Base-by-base conservation (phyloP, 2,329 filamentous ascomycete genomes). In the Lachnellula hyalina region DNA sequence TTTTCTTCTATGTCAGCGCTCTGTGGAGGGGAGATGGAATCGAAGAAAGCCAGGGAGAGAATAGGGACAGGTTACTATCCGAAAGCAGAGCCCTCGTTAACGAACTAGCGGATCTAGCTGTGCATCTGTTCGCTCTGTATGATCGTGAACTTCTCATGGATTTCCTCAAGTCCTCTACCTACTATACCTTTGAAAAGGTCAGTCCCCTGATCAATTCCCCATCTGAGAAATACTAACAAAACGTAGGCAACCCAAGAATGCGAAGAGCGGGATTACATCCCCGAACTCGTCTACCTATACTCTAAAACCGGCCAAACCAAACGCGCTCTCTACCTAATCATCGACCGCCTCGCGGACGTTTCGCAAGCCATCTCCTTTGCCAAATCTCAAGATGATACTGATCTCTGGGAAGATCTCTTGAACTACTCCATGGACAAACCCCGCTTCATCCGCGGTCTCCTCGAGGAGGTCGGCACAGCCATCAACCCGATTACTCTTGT, bases 371-470 rank as follows among this genome's bases (percentile, higher is more conserved):
- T 99, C 63, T 82, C 87, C 1, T 99, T 99, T 66, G 92, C 91
- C 52, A 96, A 96, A 70, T 87, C 92, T 58, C 91, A 97, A 68
- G 86, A 94, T 60, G 92, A 96, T 65, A 85, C 86, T 0, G 92
- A 96, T 63, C 79, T 99, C 0, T 99, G 94, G 94, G 89, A 96
- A 61, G 92, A 97, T 66, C 78, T 99, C 7, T 81, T 99, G 5
- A 85, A 93, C 63, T 97, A 97, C 71, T 93, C 89, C 57, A 97
- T 99, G 94, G 91, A 96, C 73, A 96, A 96, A 68, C 94, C 94
- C 0, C 84, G 84, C 41, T 99, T 99, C 73, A 97, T 99, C 62
- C 86, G 90, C 12, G 92, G 89, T 0, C 76, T 99, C 3, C 82
- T 99, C 0, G 90, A 96, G 66, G 90, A 97, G 73, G 93, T 96